Base-by-base conservation (phyloP, 257 asterid species). In the Plantago major region DNA sequence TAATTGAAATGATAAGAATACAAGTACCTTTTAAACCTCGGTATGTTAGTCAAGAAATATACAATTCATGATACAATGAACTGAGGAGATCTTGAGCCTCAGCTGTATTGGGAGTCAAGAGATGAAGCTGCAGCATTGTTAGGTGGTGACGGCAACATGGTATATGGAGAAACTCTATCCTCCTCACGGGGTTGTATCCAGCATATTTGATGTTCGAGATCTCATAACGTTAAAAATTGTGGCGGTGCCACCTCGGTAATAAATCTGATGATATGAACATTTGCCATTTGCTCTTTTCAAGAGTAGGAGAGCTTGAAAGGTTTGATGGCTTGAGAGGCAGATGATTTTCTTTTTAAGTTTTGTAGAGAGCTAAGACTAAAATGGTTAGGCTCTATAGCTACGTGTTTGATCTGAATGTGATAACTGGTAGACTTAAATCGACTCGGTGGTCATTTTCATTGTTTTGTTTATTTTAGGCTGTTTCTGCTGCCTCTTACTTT, bases 161-260 rank as follows among this genome's bases (percentile, higher is more conserved):
- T 19, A 42, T 58, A 28, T 33, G 54, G 48, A 6, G 44, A 50
- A 55, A 81, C 90, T 65, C 58, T 84, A 55, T 87, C 93, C 22
- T 86, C 92, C 62, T 87, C 92, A 6, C 78, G 79, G n/a, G 82
- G 82, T n/a, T 11, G 93, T 84, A 16, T 86, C 95, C 17, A 86
- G 62, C 79, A 81, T 76, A 68, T 79, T 76, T 3, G 84, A 74
- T 42, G 83, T 68, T 53, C 80, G 65, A 13, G 72, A 76, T 69
- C 87, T 78, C 78, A 80, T 69, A 3, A 76, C 76, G 22, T 67
- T 73, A 79, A 77, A 9, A 79, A 68, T 22, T 74, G 93, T 8
- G 93, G 86, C 0, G 95, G 95, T 9, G 90, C 88, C 11, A 59
- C 86, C 45, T 81, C 86, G 0, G 75, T 80, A 6, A 78, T 71